phyloP scores from a whole-genome alignment of 805 yeast species.

The Nakazawaea sp. region DNA sequence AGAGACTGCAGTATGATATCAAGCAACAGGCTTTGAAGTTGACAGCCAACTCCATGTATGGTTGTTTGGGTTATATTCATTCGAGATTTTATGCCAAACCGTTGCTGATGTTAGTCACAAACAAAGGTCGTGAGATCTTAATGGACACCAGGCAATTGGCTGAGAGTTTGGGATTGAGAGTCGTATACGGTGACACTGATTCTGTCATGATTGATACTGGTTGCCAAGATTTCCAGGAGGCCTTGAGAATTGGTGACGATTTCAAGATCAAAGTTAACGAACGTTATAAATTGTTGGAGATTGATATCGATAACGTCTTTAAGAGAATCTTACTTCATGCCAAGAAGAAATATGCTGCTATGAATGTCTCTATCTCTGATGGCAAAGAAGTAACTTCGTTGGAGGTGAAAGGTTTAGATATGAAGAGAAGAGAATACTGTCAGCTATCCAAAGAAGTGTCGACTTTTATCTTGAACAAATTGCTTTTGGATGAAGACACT shows the following conservation, averaged over 20 bases:
- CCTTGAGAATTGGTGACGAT: constrained; percentile 74
- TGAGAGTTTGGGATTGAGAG: constrained; percentile 73
- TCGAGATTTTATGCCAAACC: constrained; percentile 96
- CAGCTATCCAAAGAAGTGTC: constrained; percentile 88
- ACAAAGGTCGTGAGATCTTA: constrained; percentile 91
- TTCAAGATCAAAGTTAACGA: constrained; percentile 86
- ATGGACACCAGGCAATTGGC: constrained; percentile 92
- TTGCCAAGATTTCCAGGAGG: constrained; percentile 59
- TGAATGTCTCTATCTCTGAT: constrained; percentile 45
- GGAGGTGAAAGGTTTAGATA: constrained; percentile 94
- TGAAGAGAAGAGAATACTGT: constrained; percentile 95
- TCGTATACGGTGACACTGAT: constrained; percentile 97
- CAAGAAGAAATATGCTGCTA: constrained; percentile 97
- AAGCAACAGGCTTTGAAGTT: constrained; percentile 93
- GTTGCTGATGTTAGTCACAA: constrained; percentile 90
- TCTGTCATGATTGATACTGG: constrained; percentile 98
- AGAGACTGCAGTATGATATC: constrained; percentile 83
- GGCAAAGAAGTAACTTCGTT: constrained; percentile 54
- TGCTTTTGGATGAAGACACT: constrained; percentile 68
- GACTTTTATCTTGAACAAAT: constrained; percentile 60
- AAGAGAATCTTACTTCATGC: constrained; percentile 79
- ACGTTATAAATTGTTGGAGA: constrained; percentile 78
- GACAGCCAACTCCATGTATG: constrained; percentile 99
- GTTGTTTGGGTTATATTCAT: constrained; percentile 88
- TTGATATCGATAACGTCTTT: constrained; percentile 92